Base-by-base conservation (phyloP, 208 protist species). In the Phytomonas sp. region DNA sequence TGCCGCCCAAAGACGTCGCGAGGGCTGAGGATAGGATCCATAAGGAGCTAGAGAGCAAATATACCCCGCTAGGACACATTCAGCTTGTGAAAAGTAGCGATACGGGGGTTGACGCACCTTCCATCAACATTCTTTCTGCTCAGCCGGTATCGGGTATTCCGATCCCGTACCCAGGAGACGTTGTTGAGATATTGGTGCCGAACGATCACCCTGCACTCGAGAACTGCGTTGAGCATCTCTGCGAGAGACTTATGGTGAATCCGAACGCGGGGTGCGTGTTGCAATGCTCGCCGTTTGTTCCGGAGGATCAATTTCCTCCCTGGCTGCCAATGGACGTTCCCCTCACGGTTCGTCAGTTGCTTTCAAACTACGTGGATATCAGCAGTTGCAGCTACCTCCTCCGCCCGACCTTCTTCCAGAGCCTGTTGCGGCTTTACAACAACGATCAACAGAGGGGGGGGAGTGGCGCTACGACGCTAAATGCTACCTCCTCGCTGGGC, bases 351-450 rank as follows among this genome's bases (percentile, higher is more conserved):
- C 74, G 78, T 15, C 73, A 84, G 32, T 76, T 96, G 32, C 75
- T 96, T 26, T 80, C 86, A 26, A 81, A 87, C 51, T 93, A 89
- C 70, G 84, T 94, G 4, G 91, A 96, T 70, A 74, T 96, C 36
- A 84, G 78, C 74, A 92, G 88, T 68, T 85, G 81, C 70, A 88
- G 85, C 70, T 96, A 93, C 62, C 70, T 95, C 30, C 63, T 95
- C 26, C 81, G 80, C 23, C 86, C 83, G 3, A 78, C 72, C 9
- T 96, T 96, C 74, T 92, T 93, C 53, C 79, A 90, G 56, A 80
- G 77, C 53, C 74, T 96, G 4, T 67, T 89, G 8, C 76, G 87
- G 32, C 66, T 91, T 36, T 71, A 83, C 67, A 59, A 79, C 71
- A 83, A 51, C 40, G 80, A 60, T 76, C 60, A 66, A 62, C 20